Evolutionary conservation across 225 moss, liverwort and hornwort genomes (phyloP).

Genomic region (Antitrichia curtipendula): DNA sequence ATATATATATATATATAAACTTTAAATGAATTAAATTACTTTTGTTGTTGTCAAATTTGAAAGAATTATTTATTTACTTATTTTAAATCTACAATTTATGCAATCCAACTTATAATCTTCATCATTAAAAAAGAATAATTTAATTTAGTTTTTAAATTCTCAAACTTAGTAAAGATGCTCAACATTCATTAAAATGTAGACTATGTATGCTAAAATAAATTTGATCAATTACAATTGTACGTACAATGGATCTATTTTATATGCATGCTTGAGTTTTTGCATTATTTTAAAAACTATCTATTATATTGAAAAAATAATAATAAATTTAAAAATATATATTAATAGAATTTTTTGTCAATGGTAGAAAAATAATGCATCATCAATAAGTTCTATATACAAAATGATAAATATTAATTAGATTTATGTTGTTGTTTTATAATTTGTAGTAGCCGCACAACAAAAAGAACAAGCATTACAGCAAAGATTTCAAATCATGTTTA

Average conservation of each 20-base stretch:
- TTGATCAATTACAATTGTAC: too few species aligned
- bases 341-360: too few species aligned
- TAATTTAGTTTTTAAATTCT: not conserved
- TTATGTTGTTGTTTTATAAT: not conserved
- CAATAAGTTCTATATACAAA: too few species aligned
- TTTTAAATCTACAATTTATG: not conserved
- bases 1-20: too few species aligned
- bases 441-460: conserved; percentile 8
- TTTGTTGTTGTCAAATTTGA: not conserved
- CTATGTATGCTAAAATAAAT: too few species aligned
- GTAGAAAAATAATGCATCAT: not conserved
- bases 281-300: not conserved
- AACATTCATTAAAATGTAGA: too few species aligned
- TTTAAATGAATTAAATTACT: not conserved
- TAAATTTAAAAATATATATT: too few species aligned
- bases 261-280: not conserved
- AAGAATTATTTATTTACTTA: rapidly evolving
- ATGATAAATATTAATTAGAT: too few species aligned
- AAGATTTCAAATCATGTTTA: conserved; percentile 16
- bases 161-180: not conserved
- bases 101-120: not conserved
- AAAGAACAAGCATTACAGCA: conserved; percentile 13
- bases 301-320: too few species aligned
- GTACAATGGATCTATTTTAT: not conserved
- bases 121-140: too few species aligned